Evolutionary conservation across 805 yeast species (phyloP).

Genomic region (Suhomyces sp.): DNA sequence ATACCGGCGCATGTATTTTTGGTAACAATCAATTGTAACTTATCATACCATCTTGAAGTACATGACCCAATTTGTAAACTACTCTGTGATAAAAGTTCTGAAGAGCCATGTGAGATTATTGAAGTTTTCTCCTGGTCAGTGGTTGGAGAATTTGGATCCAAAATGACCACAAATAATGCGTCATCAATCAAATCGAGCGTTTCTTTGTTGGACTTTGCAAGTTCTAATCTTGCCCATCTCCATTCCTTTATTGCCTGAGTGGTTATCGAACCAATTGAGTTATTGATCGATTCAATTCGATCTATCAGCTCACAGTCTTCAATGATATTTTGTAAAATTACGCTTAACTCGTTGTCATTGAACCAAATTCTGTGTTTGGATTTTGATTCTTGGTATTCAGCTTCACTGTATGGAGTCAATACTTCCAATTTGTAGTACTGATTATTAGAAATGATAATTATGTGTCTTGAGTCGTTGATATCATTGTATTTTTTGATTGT

Average conservation of each 20-base stretch:
- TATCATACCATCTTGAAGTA: conserved; percentile 60
- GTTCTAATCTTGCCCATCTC: conserved; percentile 45
- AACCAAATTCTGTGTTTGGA: conserved; percentile 48
- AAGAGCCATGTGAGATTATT: conserved; percentile 53
- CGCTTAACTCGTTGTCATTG: conserved; percentile 50
- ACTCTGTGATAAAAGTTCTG: conserved; percentile 38
- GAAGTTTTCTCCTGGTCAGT: conserved; percentile 49
- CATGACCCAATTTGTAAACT: conserved; percentile 58
- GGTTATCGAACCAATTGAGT: conserved; percentile 54
- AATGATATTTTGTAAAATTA: conserved; percentile 43
- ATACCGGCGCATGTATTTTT: conserved; percentile 58
- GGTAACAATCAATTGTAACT: conserved; percentile 53
- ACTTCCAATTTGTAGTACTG: conserved; percentile 53
- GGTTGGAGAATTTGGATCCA: conserved; percentile 47
- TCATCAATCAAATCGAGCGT: conserved; percentile 42
- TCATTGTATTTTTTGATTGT: conserved; percentile 34
- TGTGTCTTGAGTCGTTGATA: conserved; percentile 44
- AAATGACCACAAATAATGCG: conserved; percentile 51
- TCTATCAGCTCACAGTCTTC: conserved; percentile 35
- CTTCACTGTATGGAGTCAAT: conserved; percentile 29
- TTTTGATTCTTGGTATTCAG: conserved; percentile 16
- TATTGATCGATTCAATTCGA: conserved; percentile 38
- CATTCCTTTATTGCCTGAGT: conserved; percentile 52
- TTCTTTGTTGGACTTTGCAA: conserved; percentile 38
- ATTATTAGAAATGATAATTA: conserved; percentile 49